Base-by-base conservation (phyloP, 2,329 filamentous ascomycete species). In the Neophaeococcomyces aloes region DNA sequence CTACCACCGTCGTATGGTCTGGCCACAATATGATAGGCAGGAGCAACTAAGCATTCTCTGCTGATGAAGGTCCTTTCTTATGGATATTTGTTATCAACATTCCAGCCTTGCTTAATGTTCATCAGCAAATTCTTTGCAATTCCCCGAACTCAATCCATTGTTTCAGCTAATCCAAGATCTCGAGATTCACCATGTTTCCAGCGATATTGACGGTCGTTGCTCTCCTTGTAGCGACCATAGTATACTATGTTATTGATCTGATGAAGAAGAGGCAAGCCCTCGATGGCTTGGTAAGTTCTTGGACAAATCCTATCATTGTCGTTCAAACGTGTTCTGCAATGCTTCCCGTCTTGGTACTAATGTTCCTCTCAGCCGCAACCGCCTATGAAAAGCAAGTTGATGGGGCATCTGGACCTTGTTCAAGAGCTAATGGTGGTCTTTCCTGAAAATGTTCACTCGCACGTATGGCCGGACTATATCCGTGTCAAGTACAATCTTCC, bases 371-470 rank as follows among this genome's bases (percentile, higher is more conserved):
- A 58, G 56, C 52, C 54, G 23, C 46, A 52, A 48, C 56, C 55
- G 14, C 56, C 56, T 8, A 48, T 48, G 43, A 42, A 51, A 37
- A 52, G 48, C 25, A 30, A 32, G 8, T 43, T 57, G 31, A 52
- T 53, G 35, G 55, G 54, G 15, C 56, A 58, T 44, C 42, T 57
- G 10, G 46, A 42, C 11, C 35, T 56, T 17, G 45, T 48, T 2
- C 44, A 37, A 10, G 50, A 50, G 14, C 46, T 54, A 34, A 42
- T 46, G 17, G 48, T 27, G 4, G 30, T 49, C 15, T 50, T 57
- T 21, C 56, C 56, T 25, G 40, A 47, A 8, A 41, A 53, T 6
- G 31, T 30, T 29, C 53, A 57, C 34, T 30, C 47, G 2, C 55
- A 57, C 23, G 40, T 40, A 23, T 50, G 56, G 44, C 35, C 44